These are phyloP conservation scores for Aspergillus sergii DNA, from an alignment of 2,329 filamentous ascomycete species.

Conservation along the genomic window DNA sequence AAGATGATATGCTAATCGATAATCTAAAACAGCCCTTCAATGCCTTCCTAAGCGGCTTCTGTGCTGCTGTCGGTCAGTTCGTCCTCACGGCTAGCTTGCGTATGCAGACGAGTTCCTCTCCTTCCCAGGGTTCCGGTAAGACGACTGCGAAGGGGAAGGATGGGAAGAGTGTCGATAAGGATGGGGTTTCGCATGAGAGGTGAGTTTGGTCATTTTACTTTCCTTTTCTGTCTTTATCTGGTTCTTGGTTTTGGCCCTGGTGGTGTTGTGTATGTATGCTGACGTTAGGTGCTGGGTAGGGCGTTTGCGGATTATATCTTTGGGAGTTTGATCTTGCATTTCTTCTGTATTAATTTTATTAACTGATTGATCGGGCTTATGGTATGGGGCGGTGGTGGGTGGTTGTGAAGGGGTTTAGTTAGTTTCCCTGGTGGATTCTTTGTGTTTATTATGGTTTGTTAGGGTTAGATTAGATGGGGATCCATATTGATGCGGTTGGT, in stretches of 20 bases:
- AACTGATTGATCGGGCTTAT: slow-evolving; percentile 60
- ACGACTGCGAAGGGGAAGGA: slow-evolving; percentile 45
- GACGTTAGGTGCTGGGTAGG: slow-evolving; percentile 48
- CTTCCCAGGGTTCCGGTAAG: slow-evolving; percentile 46
- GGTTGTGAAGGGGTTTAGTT: slow-evolving; percentile 1
- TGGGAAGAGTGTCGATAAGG: slow-evolving; percentile 15
- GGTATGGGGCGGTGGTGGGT: slow-evolving; percentile 9
- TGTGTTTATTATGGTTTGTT: background rate
- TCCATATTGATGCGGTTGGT: background rate
- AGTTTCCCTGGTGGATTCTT: slow-evolving; percentile 11
- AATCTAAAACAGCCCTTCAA: slow-evolving; percentile 73
- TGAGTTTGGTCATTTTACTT: slow-evolving; percentile 18
- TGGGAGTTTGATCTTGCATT: slow-evolving; percentile 92
- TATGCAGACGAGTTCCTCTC: slow-evolving; percentile 75
- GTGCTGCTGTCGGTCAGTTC: slow-evolving; percentile 93
- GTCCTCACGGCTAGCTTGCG: slow-evolving; percentile 88
- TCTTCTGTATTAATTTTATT: slow-evolving; percentile 99
- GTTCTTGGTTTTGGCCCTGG: background rate
- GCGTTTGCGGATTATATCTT: slow-evolving; percentile 97
- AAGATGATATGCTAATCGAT: too few species aligned
- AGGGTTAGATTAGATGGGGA: background rate
- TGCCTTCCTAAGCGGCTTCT: slow-evolving; percentile 94
- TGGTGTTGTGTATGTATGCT: slow-evolving; percentile 1
- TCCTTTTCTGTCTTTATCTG: background rate
- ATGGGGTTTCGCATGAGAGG: slow-evolving; percentile 45